Evolutionary conservation across 2,329 filamentous ascomycete genomes (phyloP).

Genomic region (Penicillium olsonii): DNA sequence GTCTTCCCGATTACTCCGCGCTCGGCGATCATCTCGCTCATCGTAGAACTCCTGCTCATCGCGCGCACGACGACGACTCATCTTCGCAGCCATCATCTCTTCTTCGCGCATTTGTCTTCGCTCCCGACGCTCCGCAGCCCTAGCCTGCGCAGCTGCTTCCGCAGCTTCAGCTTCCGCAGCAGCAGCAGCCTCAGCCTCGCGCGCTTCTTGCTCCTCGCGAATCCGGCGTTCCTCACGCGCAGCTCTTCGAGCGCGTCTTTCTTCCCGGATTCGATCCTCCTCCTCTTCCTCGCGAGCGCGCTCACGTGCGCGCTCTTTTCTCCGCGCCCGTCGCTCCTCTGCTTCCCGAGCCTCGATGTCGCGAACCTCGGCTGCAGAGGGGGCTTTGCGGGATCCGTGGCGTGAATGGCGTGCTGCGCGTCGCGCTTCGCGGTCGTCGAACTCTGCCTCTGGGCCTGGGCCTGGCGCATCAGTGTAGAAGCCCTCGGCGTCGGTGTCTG

Average conservation of each 20-base stretch:
- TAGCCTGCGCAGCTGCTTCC: conserved; percentile 35
- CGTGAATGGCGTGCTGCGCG: conserved; percentile 63
- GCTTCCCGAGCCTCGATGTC: conserved; percentile 40
- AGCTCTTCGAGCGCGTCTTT: conserved; percentile 58
- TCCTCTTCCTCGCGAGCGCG: conserved; percentile 50
- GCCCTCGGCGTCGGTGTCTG: conserved; percentile 54
- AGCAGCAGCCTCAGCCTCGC: conserved; percentile 29
- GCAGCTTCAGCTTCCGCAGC: conserved; percentile 37
- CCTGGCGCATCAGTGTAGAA: conserved; percentile 45
- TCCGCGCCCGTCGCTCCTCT: conserved; percentile 34
- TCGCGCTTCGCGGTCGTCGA: conserved; percentile 60
- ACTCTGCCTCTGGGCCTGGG: conserved; percentile 42
- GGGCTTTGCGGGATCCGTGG: conserved; percentile 42
- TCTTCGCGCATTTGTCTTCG: conserved; percentile 39
- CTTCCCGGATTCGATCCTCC: conserved; percentile 3
- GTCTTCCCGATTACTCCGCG: conserved; percentile 34
- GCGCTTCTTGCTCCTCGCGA: conserved; percentile 28
- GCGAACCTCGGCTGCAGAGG: conserved; percentile 33
- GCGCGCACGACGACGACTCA: conserved; percentile 36
- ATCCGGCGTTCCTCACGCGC: conserved; percentile 41
- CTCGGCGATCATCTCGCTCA: conserved; percentile 25
- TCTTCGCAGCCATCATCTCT: conserved; percentile 31
- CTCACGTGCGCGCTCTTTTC: conserved; percentile 37
- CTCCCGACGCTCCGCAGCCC: conserved; percentile 44
- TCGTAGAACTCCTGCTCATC: conserved; percentile 35